Conservation (phyloP, 768 basidiomycete species). For the Chalciporus sphaerocephalus region DNA sequence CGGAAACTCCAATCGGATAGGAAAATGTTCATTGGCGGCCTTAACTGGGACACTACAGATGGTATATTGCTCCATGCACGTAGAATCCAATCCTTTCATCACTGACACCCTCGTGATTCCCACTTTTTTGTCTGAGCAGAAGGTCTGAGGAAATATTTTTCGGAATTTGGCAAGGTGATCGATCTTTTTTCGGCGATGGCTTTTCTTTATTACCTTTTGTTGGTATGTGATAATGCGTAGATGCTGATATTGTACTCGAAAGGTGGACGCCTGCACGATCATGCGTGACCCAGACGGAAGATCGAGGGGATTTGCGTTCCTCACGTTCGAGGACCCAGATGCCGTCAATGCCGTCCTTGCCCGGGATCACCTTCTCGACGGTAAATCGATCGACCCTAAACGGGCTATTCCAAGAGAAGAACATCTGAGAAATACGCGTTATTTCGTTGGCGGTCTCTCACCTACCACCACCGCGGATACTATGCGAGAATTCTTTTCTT, state of each 20-base stretch:
- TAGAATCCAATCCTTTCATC: constrained; percentile 20
- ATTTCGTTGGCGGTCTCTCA: constrained; percentile 77
- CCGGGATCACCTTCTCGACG: constrained; percentile 68
- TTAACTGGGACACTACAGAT: constrained; percentile 91
- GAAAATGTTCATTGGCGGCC: constrained; percentile 88
- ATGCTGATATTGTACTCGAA: constrained; percentile 21
- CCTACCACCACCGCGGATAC: constrained; percentile 64
- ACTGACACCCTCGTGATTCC: constrained; percentile 24
- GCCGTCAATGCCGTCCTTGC: constrained; percentile 62
- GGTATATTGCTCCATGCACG: constrained; percentile 47
- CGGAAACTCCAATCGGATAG: constrained; percentile 40
- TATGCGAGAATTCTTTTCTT: constrained; percentile 64
- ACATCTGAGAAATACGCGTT: constrained; percentile 68
- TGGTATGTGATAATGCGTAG: constrained; percentile 1
- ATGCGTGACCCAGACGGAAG: constrained; percentile 77
- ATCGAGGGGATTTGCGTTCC: constrained; percentile 80
- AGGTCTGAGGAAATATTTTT: constrained; percentile 66
- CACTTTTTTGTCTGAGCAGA: constrained; percentile 38
- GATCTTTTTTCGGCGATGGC: constrained; percentile 6
- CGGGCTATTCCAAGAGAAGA: constrained; percentile 83
- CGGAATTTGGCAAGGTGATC: constrained; percentile 70
- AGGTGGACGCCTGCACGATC: constrained; percentile 78
- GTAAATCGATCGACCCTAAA: constrained; percentile 84
- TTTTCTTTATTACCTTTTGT: neutral
- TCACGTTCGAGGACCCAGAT: constrained; percentile 70